Evolutionary conservation across 2,329 filamentous ascomycete genomes (phyloP).

Genomic region (Proliferodiscus dingleyae): DNA sequence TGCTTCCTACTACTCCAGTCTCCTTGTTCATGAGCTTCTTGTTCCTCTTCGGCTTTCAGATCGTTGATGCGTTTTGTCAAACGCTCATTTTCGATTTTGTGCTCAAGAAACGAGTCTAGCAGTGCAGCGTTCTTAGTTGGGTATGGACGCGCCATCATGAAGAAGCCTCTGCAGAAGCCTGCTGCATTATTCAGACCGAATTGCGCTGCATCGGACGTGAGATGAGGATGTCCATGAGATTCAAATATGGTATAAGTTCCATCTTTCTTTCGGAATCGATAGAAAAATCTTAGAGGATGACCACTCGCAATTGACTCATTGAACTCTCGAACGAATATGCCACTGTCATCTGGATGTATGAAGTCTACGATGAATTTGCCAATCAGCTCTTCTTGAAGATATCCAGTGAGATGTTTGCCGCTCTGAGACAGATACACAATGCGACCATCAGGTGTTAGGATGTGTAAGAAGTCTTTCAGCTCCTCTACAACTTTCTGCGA

Average conservation of each 20-base stretch:
- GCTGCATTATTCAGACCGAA: conserved; percentile 60
- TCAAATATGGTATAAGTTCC: conserved; percentile 77
- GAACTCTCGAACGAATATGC: conserved; percentile 80
- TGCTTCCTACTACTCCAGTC: conserved; percentile 53
- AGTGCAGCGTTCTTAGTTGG: conserved; percentile 81
- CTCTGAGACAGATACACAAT: conserved; percentile 85
- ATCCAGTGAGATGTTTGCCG: conserved; percentile 69
- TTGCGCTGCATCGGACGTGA: conserved; percentile 62
- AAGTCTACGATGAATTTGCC: conserved; percentile 75
- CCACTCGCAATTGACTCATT: conserved; percentile 82
- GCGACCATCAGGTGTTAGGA: conserved; percentile 77
- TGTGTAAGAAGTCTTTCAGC: conserved; percentile 81
- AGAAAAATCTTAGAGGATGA: conserved; percentile 78
- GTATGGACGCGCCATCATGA: conserved; percentile 88
- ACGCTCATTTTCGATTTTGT: conserved; percentile 94
- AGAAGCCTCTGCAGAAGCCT: conserved; percentile 79
- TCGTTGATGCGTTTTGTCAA: conserved; percentile 79
- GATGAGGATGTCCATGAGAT: conserved; percentile 86
- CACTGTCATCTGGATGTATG: conserved; percentile 80
- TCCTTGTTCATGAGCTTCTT: conserved; percentile 63
- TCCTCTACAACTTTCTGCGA: conserved; percentile 85
- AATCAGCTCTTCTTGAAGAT: conserved; percentile 63
- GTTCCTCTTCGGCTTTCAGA: conserved; percentile 77
- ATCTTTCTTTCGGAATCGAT: conserved; percentile 73
- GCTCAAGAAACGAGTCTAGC: conserved; percentile 88